Base-by-base conservation (phyloP, 441 rosid genomes). In the Omphalea diandra region DNA sequence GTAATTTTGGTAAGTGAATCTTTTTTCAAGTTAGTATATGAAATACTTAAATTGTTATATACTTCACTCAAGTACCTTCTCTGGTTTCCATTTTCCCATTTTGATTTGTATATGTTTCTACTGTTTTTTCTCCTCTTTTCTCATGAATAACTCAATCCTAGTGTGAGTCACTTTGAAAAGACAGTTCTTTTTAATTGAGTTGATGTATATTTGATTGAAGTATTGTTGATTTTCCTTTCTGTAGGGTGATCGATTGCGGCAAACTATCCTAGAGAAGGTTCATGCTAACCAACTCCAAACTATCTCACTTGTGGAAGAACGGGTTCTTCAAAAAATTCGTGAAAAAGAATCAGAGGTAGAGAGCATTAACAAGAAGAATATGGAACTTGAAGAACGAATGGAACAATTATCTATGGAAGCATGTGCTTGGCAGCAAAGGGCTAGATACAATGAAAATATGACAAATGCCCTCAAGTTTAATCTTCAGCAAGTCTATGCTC, bases 351-450 rank as follows among this genome's bases (percentile, higher is more conserved):
- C 82, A 36, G 92, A 94, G 72, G 77, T 89, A 24, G 90, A 90
- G 71, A 83, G 72, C 71, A 80, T 91, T 52, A 90, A 82, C 83
- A 82, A 80, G 81, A 89, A 82, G 84, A 94, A 91, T 62, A 75
- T 70, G 82, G 98, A 87, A 71, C 98, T 94, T 62, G 97, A 91
- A 80, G 90, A 88, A 29, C 80, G 70, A 65, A 76, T 91, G 86
- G 91, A 87, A 57, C 95, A 86, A 59, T 75, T 91, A 67, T 77
- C 83, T 63, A 73, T 82, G 73, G 95, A 91, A 85, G 90, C 89
- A 0, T 83, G 88, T 58, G 83, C 88, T 69, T 91, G 97, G 98
- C 92, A 88, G 72, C 94, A 87, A 56, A 84, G 86, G 35, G 96
- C 93, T 67, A 83, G 75, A 69, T 85, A 81, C 76, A 85, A 81